Base-by-base conservation (phyloP, 192 early-diverging fungal species). In the Backusella westeae region DNA sequence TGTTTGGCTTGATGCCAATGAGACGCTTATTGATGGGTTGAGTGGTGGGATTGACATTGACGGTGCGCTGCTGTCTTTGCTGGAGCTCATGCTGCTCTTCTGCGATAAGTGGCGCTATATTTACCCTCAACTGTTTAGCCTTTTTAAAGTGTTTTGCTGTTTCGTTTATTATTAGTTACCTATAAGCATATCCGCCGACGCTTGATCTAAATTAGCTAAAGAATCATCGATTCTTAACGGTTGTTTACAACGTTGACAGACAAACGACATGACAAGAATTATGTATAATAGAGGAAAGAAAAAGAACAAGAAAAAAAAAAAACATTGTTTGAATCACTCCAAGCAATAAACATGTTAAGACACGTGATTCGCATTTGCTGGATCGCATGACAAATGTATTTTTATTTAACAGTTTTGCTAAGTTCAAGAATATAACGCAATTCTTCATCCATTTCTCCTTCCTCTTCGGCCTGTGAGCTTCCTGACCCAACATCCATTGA, bases 171-270 rank as follows among this genome's bases (percentile, higher is more conserved):
- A 32, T 2, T 32, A 32, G 32, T 69, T 77, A 90, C 90, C 89
- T 23, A 90, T 69, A 12, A 90, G 74, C 15, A 89, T 80, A 65
- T 92, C 90, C 7, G 81, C 79, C 1, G 88, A 77, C 8, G 84
- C 72, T 32, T 77, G 75, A 52, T 85, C 83, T 34, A 90, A 74
- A 73, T 90, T 89, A 44, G 83, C 73, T 19, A 93, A 65, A 19
- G 90, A 91, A 38, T 91, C 88, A 39, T 93, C 91, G 23, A 92
- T 84, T 36, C 81, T 82, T 12, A 93, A 81, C 9, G 85, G 87
- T 44, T 90, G 89, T 39, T 85, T 85, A 81, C 93, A 94, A 67
- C 84, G 82, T 72, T 90, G 87, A 76, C 93, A 94, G 17, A 29
- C 29, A 36, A 67, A 49, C 14, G 32, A 67, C 34, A 34, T 44